Percentiles rank a stretch among this genome's conserved stretches.
Evolutionary conservation across 805 yeast species (phyloP).

Genomic region (Kuraishia ogatae): DNA sequence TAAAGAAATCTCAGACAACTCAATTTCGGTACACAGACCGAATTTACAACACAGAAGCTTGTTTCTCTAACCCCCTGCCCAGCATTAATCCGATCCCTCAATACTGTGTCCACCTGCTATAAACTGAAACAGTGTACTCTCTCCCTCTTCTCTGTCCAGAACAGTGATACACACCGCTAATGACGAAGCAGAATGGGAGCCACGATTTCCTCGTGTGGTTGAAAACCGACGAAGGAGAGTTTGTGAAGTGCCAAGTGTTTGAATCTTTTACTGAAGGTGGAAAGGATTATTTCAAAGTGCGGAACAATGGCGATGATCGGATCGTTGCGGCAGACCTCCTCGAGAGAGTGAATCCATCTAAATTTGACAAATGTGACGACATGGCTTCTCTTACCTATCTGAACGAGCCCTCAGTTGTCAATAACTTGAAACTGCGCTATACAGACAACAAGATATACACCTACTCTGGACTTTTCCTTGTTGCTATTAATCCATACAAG

Average conservation of each 20-base stretch:
- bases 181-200: conserved; percentile 68
- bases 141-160: too few species aligned
- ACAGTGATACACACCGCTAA: neutral
- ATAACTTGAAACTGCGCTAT: conserved; percentile 75
- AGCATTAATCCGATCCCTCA: too few species aligned
- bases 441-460: conserved; percentile 77
- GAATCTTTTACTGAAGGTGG: conserved; percentile 9
- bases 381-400: conserved; percentile 93
- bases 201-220: neutral
- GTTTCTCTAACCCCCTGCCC: too few species aligned
- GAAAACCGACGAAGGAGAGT: neutral
- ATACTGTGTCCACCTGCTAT: too few species aligned
- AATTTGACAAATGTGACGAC: conserved; percentile 85
- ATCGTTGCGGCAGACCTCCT: conserved; percentile 32
- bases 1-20: neutral
- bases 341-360: conserved; percentile 77
- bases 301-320: conserved; percentile 23
- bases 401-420: conserved; percentile 92
- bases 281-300: neutral
- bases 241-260: neutral
- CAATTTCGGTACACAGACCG: neutral
- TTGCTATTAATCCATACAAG: conserved; percentile 90
- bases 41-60: neutral
- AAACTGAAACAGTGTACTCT: too few species aligned
- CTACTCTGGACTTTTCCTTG: conserved; percentile 89